phyloP scores from a whole-genome alignment of 306 rosid genomes.

The Abrus precatorius region DNA sequence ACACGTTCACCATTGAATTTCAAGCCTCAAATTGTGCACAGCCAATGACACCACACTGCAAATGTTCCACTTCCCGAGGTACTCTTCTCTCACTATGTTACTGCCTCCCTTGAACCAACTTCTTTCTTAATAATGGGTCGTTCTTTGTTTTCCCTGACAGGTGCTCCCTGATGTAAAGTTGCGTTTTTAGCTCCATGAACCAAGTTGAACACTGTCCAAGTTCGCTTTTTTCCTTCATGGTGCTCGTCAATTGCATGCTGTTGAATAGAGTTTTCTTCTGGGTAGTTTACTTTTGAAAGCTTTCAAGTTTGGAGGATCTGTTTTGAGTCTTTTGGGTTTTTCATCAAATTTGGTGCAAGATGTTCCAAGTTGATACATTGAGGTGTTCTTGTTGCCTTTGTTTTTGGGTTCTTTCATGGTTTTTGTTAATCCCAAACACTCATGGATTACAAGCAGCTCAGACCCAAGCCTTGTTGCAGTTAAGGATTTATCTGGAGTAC shows the following conservation, averaged over 20 bases:
- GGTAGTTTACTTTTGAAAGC: constrained; percentile 43
- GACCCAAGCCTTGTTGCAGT: constrained; percentile 66
- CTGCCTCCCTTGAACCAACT: not conserved
- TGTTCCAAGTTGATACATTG: constrained; percentile 54
- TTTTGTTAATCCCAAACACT: constrained; percentile 57
- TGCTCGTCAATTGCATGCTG: constrained; percentile 29
- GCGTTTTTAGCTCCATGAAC: constrained; percentile 6
- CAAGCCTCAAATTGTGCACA: not conserved
- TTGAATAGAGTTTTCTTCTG: constrained; percentile 7
- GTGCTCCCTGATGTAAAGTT: constrained; percentile 27
- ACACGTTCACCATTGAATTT: constrained; percentile 28
- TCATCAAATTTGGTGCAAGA: constrained; percentile 41
- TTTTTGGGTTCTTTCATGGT: constrained; percentile 54
- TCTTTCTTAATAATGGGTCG: constrained; percentile 14
- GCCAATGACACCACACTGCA: not conserved
- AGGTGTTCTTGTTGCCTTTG: constrained; percentile 41
- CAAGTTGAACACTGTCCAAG: constrained; percentile 13
- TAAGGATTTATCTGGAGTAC: constrained; percentile 70
- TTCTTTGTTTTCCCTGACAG: constrained; percentile 36
- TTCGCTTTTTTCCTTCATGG: constrained; percentile 18
- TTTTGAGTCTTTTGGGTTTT: constrained; percentile 23
- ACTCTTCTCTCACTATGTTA: not conserved
- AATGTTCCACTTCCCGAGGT: constrained; percentile 28
- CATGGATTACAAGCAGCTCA: constrained; percentile 62
- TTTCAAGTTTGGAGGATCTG: constrained; percentile 26